These are phyloP conservation scores for Torulaspora microellipsoides DNA, from an alignment of 805 yeast genomes.

Conservation along the genomic window DNA sequence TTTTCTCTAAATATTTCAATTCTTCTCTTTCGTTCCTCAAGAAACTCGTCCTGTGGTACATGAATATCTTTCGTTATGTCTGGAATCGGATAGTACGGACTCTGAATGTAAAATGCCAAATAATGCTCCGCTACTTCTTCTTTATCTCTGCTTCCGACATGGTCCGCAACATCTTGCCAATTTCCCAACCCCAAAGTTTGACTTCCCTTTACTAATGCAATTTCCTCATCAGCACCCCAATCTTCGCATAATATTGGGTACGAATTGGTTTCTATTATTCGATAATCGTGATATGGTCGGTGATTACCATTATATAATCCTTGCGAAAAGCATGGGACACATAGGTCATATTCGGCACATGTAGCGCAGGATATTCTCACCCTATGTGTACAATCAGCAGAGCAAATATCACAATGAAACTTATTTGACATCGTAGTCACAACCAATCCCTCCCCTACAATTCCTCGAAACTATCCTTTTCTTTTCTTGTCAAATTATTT, in stretches of 20 bases:
- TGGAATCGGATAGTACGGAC: constrained; percentile 81
- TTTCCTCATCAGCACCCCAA: constrained; percentile 99
- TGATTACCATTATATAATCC: constrained; percentile 80
- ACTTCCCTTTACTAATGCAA: constrained; percentile 82
- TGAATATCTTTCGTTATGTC: constrained; percentile 69
- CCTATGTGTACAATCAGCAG: constrained; percentile 91
- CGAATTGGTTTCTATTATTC: constrained; percentile 88
- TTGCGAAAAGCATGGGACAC: constrained; percentile 93
- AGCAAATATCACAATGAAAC: constrained; percentile 92
- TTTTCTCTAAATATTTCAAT: constrained; percentile 67
- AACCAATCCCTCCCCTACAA: no score
- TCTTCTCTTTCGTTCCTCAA: constrained; percentile 61
- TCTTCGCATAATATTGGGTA: constrained; percentile 85
- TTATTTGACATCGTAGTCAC: constrained; percentile 38
- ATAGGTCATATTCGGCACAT: constrained; percentile 91
- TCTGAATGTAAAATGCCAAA: constrained; percentile 60
- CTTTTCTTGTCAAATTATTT: no score
- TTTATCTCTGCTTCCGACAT: constrained; percentile 84
- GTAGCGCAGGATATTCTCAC: constrained; percentile 89
- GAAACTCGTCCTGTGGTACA: constrained; percentile 64
- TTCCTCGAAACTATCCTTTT: no score
- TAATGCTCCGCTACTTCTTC: constrained; percentile 91
- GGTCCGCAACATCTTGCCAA: constrained; percentile 98
- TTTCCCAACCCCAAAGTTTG: constrained; percentile 90
- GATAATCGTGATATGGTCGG: constrained; percentile 91